These are phyloP conservation scores for Botryosphaeria dothidea DNA, from an alignment of 2,329 filamentous ascomycete species.

Conservation along the genomic window DNA sequence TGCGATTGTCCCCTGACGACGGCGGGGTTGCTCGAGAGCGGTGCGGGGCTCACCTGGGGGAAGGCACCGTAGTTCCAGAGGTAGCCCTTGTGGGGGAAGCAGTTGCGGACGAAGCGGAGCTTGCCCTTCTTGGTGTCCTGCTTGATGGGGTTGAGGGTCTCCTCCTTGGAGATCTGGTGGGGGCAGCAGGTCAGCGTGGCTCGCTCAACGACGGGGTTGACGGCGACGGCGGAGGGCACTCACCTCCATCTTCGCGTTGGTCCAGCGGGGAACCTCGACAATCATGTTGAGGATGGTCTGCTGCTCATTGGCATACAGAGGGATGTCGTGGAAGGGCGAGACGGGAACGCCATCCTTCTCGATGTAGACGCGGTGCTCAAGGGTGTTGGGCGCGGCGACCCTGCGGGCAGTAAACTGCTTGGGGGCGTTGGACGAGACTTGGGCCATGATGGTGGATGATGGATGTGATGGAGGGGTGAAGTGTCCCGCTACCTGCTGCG, in stretches of 20 bases:
- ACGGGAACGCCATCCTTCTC: constrained; percentile 95
- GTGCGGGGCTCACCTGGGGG: constrained; percentile 71
- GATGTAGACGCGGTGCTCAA: constrained; percentile 96
- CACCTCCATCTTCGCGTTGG: constrained; percentile 99
- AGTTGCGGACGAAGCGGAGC: constrained; percentile 98
- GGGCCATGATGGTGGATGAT: constrained; percentile 27
- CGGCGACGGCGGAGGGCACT: constrained; percentile 37
- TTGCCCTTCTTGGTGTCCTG: constrained; percentile 99
- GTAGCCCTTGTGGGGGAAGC: constrained; percentile 99
- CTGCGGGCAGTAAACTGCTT: constrained; percentile 75
- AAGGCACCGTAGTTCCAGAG: constrained; percentile 99
- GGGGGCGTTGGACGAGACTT: constrained; percentile 53
- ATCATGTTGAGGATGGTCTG: constrained; percentile 98
- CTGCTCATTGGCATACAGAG: constrained; percentile 94
- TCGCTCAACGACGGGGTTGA: constrained; percentile 19
- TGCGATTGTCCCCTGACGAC: constrained; percentile 22
- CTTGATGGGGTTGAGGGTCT: constrained; percentile 98
- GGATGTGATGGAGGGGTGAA: constrained; percentile 29
- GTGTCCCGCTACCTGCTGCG: constrained; percentile 42
- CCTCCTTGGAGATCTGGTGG: constrained; percentile 92
- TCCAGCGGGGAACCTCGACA: constrained; percentile 99
- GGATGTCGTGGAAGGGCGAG: constrained; percentile 98
- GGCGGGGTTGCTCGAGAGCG: constrained; percentile 19
- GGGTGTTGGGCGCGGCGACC: constrained; percentile 84
- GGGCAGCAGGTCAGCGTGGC: constrained; percentile 1